These are phyloP conservation scores for Phallus indusiatus DNA, from an alignment of 768 basidiomycete genomes.

Conservation along the genomic window DNA sequence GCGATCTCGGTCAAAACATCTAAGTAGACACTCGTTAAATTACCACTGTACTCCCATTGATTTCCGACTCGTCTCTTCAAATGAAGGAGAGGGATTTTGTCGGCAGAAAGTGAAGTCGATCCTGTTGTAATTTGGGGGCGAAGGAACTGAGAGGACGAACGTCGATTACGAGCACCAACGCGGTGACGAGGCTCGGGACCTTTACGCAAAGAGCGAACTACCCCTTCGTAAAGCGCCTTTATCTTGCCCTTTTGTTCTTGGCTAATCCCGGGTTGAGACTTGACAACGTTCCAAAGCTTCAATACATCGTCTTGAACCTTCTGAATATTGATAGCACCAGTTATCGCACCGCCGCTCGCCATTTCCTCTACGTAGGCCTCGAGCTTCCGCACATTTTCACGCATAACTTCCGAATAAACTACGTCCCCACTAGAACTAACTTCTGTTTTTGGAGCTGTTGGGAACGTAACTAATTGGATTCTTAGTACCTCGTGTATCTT, in stretches of 20 bases:
- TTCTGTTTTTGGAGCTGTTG: slow-evolving; percentile 92
- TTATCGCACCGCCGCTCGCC: slow-evolving; percentile 88
- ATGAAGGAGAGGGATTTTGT: slow-evolving; percentile 91
- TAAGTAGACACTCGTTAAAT: slow-evolving; percentile 90
- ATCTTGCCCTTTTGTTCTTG: slow-evolving; percentile 94
- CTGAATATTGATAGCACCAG: slow-evolving; percentile 81
- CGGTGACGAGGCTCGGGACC: slow-evolving; percentile 54
- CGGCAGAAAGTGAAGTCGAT: slow-evolving; percentile 64
- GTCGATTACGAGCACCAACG: slow-evolving; percentile 54
- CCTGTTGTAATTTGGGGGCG: slow-evolving; percentile 74
- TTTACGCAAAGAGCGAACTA: slow-evolving; percentile 86
- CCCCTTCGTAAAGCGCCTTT: slow-evolving; percentile 92
- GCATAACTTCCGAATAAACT: slow-evolving; percentile 88
- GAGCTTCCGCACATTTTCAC: slow-evolving; percentile 92
- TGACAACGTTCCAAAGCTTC: slow-evolving; percentile 96
- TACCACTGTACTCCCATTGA: slow-evolving; percentile 95
- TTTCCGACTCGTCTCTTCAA: slow-evolving; percentile 94
- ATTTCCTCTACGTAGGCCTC: slow-evolving; percentile 98
- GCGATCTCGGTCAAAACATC: slow-evolving; percentile 98
- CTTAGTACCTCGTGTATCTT: neutral
- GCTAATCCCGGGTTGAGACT: slow-evolving; percentile 93
- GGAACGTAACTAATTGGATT: slow-evolving; percentile 73
- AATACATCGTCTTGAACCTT: slow-evolving; percentile 97
- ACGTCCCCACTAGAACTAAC: slow-evolving; percentile 93
- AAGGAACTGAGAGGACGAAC: slow-evolving; percentile 95